Conservation (phyloP, 2,329 filamentous ascomycete species). For the Penicillium sp. region DNA sequence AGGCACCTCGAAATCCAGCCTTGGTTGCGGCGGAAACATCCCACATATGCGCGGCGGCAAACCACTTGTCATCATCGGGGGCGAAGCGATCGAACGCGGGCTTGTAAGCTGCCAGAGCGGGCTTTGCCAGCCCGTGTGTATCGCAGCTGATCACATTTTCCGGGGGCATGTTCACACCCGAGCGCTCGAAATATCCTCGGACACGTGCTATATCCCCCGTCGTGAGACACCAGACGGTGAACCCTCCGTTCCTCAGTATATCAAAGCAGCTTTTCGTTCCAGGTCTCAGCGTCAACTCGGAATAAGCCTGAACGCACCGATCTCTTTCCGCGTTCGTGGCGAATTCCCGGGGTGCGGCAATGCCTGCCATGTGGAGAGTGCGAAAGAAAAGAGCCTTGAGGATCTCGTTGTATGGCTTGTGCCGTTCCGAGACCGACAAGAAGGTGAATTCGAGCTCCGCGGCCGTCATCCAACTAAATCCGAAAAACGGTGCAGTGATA, state of each 20-base stretch:
- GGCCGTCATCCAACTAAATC: slow-evolving; percentile 45
- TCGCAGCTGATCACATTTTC: slow-evolving; percentile 57
- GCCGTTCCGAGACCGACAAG: slow-evolving; percentile 42
- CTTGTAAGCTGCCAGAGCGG: slow-evolving; percentile 49
- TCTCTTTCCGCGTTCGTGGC: slow-evolving; percentile 43
- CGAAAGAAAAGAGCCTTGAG: slow-evolving; percentile 47
- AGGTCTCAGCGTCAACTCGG: slow-evolving; percentile 30
- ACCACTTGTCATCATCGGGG: slow-evolving; percentile 48
- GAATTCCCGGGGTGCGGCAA: slow-evolving; percentile 38
- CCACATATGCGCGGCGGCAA: slow-evolving; percentile 61
- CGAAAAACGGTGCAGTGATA: slow-evolving; percentile 41
- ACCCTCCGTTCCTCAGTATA: slow-evolving; percentile 46
- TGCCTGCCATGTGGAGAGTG: slow-evolving; percentile 41
- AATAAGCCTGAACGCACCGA: slow-evolving; percentile 39
- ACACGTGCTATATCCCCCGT: slow-evolving; percentile 53
- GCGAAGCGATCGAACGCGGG: slow-evolving; percentile 45
- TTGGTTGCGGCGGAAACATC: slow-evolving; percentile 54
- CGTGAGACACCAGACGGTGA: slow-evolving; percentile 56
- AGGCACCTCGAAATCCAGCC: slow-evolving; percentile 55
- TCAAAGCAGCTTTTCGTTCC: slow-evolving; percentile 40
- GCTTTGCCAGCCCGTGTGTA: slow-evolving; percentile 49
- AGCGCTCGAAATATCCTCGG: slow-evolving; percentile 52
- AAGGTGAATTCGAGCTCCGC: slow-evolving; percentile 49
- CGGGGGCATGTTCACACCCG: slow-evolving; percentile 49
- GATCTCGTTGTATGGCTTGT: slow-evolving; percentile 42